Percentiles rank a stretch among this genome's conserved stretches.
These are phyloP conservation scores for Starmerella potacharoeniae DNA, from an alignment of 805 yeast genomes.

Conservation along the genomic window DNA sequence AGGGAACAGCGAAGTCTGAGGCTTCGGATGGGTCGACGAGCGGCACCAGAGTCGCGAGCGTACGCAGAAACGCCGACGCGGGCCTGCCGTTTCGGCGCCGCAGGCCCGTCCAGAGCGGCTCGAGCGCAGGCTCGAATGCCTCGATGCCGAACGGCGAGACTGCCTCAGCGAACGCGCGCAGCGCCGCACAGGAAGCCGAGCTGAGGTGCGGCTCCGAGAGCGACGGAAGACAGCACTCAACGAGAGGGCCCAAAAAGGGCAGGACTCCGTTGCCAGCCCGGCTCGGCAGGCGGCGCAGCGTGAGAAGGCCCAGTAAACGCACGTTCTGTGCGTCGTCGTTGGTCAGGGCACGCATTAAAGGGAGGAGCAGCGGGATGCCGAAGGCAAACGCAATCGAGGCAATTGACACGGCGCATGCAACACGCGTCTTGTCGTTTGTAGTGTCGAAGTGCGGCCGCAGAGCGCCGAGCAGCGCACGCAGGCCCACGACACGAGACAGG, in stretches of 20 bases:
- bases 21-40: conserved; percentile 78
- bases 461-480: conserved; percentile 65
- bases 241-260: conserved; percentile 58
- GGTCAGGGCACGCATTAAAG: conserved; percentile 74
- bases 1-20: conserved; percentile 62
- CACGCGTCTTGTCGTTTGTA: conserved; percentile 68
- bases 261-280: conserved; percentile 51
- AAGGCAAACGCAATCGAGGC: conserved; percentile 76
- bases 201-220: conserved; percentile 58
- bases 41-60: conserved; percentile 72
- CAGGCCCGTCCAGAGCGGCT: conserved; percentile 72
- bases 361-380: conserved; percentile 60
- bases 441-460: conserved; percentile 75
- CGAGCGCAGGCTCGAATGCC: conserved; percentile 62
- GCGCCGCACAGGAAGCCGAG: conserved; percentile 56
- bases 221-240: conserved; percentile 35
- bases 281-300: conserved; percentile 60
- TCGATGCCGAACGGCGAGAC: conserved; percentile 84
- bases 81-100: conserved; percentile 65
- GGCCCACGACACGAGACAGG: conserved; percentile 37
- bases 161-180: conserved; percentile 68
- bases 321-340: conserved; percentile 71
- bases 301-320: conserved; percentile 54
- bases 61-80: conserved; percentile 56
- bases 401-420: conserved; percentile 62